Base-by-base conservation (phyloP, 768 basidiomycete genomes). In the Boletus edulis region DNA sequence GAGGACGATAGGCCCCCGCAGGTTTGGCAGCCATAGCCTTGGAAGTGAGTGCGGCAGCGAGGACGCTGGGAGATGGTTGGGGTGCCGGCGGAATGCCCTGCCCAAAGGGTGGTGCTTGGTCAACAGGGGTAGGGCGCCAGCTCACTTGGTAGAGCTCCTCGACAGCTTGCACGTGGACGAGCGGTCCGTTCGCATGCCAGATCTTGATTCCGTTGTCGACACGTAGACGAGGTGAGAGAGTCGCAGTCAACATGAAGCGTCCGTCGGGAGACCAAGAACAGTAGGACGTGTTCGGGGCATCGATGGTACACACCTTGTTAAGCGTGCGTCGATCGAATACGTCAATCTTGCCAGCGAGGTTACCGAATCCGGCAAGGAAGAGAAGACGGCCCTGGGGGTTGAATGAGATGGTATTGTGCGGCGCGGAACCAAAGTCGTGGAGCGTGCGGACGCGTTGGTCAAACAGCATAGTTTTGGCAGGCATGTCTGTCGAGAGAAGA, bases 141-240 rank as follows among this genome's bases (percentile, higher is more conserved):
- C 82, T 76, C 0, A 83, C 80, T 72, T 97, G 94, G 71, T 98
- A 98, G 14, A 97, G 80, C 68, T 98, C 96, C 4, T 97, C 93
- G 51, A 84, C 73, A 45, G 76, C 65, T 68, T 97, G 92, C 18
- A 89, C 75, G 58, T 98, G 93, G 51, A 97, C 67, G n/a, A 98
- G 81, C 1, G 85, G 80, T 10, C 97, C 95, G 0, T 85, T 80
- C 69, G 91, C 94, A 69, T 96, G 94, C 90, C 89, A 98, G 56
- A 99, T 80, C 75, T 95, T 97, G 71, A 98, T 85, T 2, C 95
- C 94, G 62, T 98, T 98, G 75, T 99, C 97, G 55, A 99, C 97
- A 38, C 97, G 85, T 46, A 98, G 75, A 22, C 97, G 84, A 0
- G 97, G 97, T 17, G 91, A 94, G n/a, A 98, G 82, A 0, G 94